These are phyloP conservation scores for Plantago major DNA, from an alignment of 257 asterid species.

Conservation along the genomic window DNA sequence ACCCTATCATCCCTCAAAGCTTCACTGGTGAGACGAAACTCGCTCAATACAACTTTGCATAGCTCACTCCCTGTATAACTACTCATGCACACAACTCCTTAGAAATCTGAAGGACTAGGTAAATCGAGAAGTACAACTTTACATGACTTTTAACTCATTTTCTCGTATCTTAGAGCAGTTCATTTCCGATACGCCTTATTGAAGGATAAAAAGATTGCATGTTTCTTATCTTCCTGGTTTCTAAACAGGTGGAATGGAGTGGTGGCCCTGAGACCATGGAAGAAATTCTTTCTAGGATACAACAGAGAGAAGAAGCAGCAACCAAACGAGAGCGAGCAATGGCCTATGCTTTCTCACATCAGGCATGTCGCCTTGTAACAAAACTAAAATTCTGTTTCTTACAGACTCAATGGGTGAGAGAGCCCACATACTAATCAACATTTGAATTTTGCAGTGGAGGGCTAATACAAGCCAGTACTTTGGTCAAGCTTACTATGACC, in stretches of 20 bases:
- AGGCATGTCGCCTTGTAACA: conserved; percentile 32
- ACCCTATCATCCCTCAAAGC: no score
- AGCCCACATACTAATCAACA: neutral
- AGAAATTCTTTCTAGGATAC: conserved; percentile 58
- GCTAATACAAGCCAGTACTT: conserved; percentile 52
- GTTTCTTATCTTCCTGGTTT: neutral
- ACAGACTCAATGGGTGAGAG: neutral
- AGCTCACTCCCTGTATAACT: no score
- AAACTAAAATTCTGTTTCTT: neutral
- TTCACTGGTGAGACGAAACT: no score
- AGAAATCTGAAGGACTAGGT: no score
- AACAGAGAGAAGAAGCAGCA: conserved; percentile 63
- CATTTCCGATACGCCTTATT: no score
- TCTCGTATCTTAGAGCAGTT: no score
- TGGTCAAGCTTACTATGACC: conserved; percentile 68
- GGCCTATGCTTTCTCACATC: conserved; percentile 81
- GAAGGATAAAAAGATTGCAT: neutral
- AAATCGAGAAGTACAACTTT: no score
- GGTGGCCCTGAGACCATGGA: conserved; percentile 80
- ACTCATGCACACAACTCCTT: no score
- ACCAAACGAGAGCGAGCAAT: conserved; percentile 63
- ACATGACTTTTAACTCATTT: no score
- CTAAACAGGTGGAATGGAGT: conserved; percentile 64
- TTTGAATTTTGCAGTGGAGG: conserved; percentile 48
- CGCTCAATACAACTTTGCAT: no score